Evolutionary conservation across 225 moss, liverwort and hornwort genomes (phyloP).

Genomic region (Neckera pumila): DNA sequence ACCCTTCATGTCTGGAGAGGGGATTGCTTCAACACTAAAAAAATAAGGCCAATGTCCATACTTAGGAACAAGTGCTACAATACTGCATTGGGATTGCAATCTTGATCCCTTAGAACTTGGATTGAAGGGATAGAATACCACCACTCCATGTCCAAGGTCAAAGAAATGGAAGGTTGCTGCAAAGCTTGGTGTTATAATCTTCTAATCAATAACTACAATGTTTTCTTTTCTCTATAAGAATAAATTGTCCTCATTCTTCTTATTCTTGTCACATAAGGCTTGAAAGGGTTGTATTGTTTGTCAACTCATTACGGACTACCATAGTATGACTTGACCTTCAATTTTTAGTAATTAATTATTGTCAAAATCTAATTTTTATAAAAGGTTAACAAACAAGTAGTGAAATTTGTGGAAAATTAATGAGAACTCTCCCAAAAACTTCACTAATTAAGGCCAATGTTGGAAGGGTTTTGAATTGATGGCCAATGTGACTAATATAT

Average conservation of each 20-base stretch:
- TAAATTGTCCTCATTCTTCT: too few relatives aligned
- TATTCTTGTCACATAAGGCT: background rate
- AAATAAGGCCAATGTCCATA: background rate
- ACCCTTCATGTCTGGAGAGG: fast-evolving
- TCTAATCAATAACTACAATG: too few relatives aligned
- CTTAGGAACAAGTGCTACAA: background rate
- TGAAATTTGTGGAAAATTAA: background rate
- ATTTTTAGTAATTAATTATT: background rate
- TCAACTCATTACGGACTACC: fast-evolving
- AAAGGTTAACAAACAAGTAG: fast-evolving
- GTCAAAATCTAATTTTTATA: background rate
- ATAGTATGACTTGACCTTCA: fast-evolving
- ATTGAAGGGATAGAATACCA: background rate
- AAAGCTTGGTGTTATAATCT: too few relatives aligned
- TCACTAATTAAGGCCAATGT: background rate
- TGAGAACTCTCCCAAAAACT: background rate
- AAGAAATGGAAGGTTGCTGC: background rate
- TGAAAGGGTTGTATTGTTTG: too few relatives aligned
- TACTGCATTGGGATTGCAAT: background rate
- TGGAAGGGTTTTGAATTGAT: background rate
- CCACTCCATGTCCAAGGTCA: fast-evolving
- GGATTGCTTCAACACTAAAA: too few relatives aligned
- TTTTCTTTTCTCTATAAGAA: too few relatives aligned
- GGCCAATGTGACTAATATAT: background rate
- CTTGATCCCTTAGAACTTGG: fast-evolving